Evolutionary conservation across 1,139 yeast genomes (phyloP).

Genomic region (Scheffersomyces segobiensis): DNA sequence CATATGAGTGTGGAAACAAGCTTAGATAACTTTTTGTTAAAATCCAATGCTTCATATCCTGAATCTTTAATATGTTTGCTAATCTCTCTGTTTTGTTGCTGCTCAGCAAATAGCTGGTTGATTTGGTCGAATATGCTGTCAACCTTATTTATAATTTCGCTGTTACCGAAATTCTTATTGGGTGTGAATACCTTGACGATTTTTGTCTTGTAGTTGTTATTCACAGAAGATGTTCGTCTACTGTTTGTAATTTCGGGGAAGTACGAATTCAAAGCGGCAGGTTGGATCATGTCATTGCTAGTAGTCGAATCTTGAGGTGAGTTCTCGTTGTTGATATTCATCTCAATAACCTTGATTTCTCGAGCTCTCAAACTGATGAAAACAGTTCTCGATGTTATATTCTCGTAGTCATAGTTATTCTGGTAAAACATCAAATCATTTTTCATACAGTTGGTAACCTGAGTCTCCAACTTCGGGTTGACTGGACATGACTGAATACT

Average conservation of each 20-base stretch:
- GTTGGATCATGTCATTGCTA: not conserved
- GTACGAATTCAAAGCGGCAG: not conserved
- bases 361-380: conserved; percentile 55
- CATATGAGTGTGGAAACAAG: conserved; percentile 10
- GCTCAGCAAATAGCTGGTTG: conserved; percentile 21
- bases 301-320: not conserved
- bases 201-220: conserved; percentile 34
- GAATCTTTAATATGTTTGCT: conserved; percentile 3
- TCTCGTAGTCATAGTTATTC: conserved; percentile 34
- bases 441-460: conserved; percentile 54
- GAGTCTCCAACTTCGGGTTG: conserved; percentile 52
- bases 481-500: conserved; percentile 50
- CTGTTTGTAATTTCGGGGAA: not conserved
- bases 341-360: conserved; percentile 54
- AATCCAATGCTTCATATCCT: conserved; percentile 9
- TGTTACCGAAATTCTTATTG: conserved; percentile 33
- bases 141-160: conserved; percentile 21
- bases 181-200: conserved; percentile 40
- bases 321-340: conserved; percentile 22
- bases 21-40: conserved; percentile 19
- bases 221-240: conserved; percentile 3
- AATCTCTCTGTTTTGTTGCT: conserved; percentile 5
- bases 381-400: conserved; percentile 37
- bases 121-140: conserved; percentile 30
- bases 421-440: conserved; percentile 50